phyloP scores from a whole-genome alignment of 352 stramenopile genomes.

The Globisporangium rhizosaccharum region DNA sequence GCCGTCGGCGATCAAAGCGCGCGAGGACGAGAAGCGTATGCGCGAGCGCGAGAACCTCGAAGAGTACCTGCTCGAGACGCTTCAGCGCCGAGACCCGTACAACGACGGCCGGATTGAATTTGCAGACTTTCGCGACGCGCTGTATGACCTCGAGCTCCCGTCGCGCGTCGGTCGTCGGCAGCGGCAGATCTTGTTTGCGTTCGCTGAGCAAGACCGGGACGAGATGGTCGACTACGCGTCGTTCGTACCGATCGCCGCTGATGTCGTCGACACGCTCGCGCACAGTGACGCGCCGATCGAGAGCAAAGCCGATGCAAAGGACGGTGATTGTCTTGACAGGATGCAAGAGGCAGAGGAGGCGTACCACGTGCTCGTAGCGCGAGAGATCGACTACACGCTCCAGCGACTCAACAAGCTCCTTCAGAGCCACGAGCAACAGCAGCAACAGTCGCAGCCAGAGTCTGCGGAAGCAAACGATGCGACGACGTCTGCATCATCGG shows the following conservation, averaged over 20 bases:
- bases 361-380: constrained; percentile 23
- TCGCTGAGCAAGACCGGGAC: constrained; percentile 47
- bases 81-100: constrained; percentile 59
- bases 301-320: constrained; percentile 13
- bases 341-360: constrained; percentile 20
- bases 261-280: constrained; percentile 44
- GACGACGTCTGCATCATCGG: constrained; percentile 6
- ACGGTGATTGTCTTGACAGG: constrained; percentile 1
- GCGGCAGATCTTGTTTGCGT: constrained; percentile 49
- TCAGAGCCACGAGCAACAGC: constrained; percentile 23
- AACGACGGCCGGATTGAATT: constrained; percentile 58
- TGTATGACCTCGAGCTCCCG: constrained; percentile 35
- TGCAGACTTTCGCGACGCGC: constrained; percentile 31
- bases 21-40: constrained; percentile 30
- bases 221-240: constrained; percentile 53
- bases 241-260: constrained; percentile 38
- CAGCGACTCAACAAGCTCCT: constrained; percentile 35
- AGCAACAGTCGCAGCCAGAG: constrained; percentile 5
- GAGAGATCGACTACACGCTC: constrained; percentile 37
- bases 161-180: constrained; percentile 13
- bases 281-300: not conserved
- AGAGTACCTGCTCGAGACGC: constrained; percentile 48
- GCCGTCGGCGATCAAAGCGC: constrained; percentile 28
- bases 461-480: constrained; percentile 9
- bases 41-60: constrained; percentile 40